Evolutionary conservation across 2,329 filamentous ascomycete genomes (phyloP).

Genomic region (Apiospora kogelbergensis): DNA sequence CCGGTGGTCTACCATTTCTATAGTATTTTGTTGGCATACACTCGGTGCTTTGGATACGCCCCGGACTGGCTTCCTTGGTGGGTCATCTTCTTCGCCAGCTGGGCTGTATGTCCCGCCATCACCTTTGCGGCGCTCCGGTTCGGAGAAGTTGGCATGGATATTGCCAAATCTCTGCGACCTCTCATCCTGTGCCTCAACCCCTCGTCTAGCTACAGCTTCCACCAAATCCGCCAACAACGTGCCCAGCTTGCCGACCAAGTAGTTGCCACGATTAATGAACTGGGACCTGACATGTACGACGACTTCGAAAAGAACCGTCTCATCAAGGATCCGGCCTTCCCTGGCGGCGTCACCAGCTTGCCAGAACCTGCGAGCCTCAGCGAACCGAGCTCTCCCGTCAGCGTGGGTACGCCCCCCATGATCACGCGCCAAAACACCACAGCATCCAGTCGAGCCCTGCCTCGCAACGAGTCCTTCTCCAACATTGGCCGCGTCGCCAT

Average conservation of each 20-base stretch:
- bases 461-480: conserved; percentile 90
- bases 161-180: conserved; percentile 89
- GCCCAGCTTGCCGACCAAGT: conserved; percentile 77
- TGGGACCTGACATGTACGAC: conserved; percentile 95
- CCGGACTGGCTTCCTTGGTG: conserved; percentile 80
- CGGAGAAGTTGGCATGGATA: conserved; percentile 98
- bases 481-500: conserved; percentile 86
- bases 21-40: conserved; percentile 70
- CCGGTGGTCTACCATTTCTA: conserved; percentile 83
- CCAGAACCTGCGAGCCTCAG: conserved; percentile 23
- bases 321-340: conserved; percentile 53
- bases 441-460: conserved; percentile 55
- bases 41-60: conserved; percentile 78
- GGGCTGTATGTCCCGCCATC: conserved; percentile 80
- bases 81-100: conserved; percentile 71
- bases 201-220: conserved; percentile 78
- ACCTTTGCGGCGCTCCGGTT: conserved; percentile 93
- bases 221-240: conserved; percentile 71
- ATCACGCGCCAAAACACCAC: conserved; percentile 51
- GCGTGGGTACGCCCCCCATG: conserved; percentile 23
- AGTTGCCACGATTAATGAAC: conserved; percentile 88
- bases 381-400: conserved; percentile 24
- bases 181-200: conserved; percentile 84
- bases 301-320: conserved; percentile 83
- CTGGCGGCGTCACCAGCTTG: conserved; percentile 23